These are phyloP conservation scores for Knufia petricola DNA, from an alignment of 2,329 filamentous ascomycete genomes.

Conservation along the genomic window DNA sequence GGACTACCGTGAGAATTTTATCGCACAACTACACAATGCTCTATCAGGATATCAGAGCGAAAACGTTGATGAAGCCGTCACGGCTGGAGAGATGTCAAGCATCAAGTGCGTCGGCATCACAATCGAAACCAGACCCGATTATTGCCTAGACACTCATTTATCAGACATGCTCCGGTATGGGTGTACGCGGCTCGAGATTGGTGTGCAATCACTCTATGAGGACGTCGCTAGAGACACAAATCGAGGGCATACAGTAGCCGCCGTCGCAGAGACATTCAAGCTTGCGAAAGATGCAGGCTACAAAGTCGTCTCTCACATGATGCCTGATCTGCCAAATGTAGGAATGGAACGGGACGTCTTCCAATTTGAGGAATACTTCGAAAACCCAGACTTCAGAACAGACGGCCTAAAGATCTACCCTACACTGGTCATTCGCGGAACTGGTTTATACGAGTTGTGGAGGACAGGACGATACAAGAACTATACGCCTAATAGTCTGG, in stretches of 20 bases:
- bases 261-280: slow-evolving; percentile 93
- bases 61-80: slow-evolving; percentile 90
- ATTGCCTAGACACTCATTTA: slow-evolving; percentile 90
- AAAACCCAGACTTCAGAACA: slow-evolving; percentile 89
- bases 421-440: slow-evolving; percentile 91
- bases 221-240: slow-evolving; percentile 98
- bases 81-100: slow-evolving; percentile 90
- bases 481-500: slow-evolving; percentile 92
- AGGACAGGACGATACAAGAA: slow-evolving; percentile 95
- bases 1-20: slow-evolving; percentile 85
- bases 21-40: slow-evolving; percentile 91
- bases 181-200: slow-evolving; percentile 86
- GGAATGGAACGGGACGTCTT: slow-evolving; percentile 96
- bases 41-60: slow-evolving; percentile 90
- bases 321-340: slow-evolving; percentile 96
- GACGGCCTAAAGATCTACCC: slow-evolving; percentile 98
- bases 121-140: slow-evolving; percentile 93
- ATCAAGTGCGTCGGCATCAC: slow-evolving; percentile 98
- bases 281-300: slow-evolving; percentile 97
- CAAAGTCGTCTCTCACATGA: slow-evolving; percentile 99
- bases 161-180: slow-evolving; percentile 96
- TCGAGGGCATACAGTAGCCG: slow-evolving; percentile 86
- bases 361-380: slow-evolving; percentile 96
- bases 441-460: slow-evolving; percentile 94
- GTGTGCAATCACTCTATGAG: slow-evolving; percentile 93